Percentiles rank a stretch among this genome's conserved stretches.
phyloP scores from a whole-genome alignment of 1,284 basidiomycete species.

The Moniliophthora roreri region DNA sequence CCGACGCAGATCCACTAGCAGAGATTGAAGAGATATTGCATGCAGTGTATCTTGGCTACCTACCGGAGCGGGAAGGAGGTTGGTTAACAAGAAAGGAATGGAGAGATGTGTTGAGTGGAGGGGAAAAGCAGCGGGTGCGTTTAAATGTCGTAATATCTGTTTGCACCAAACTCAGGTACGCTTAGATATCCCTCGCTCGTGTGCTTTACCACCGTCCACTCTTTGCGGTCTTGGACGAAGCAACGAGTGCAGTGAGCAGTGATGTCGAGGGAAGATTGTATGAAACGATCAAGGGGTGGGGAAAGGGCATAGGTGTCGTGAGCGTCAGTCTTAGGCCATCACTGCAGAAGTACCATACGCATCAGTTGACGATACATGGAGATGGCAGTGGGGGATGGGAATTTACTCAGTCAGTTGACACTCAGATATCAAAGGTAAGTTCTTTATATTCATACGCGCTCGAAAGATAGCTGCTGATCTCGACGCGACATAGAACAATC shows the following conservation, averaged over 20 bases:
- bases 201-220: constrained; percentile 84
- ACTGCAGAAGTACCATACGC: neutral
- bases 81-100: constrained; percentile 92
- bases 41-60: constrained; percentile 82
- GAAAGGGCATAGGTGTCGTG: constrained; percentile 86
- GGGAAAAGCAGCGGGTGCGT: constrained; percentile 89
- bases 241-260: constrained; percentile 94
- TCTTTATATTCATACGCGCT: constrained; percentile 35
- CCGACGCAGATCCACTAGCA: neutral
- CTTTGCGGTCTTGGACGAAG: constrained; percentile 81
- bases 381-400: constrained; percentile 70
- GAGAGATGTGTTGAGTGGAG: constrained; percentile 92
- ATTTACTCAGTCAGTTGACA: neutral
- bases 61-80: constrained; percentile 88
- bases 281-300: constrained; percentile 88
- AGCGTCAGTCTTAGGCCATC: constrained; percentile 16
- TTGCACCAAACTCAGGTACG: constrained; percentile 1
- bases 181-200: constrained; percentile 83
- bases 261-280: constrained; percentile 98
- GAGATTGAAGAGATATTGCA: constrained; percentile 74
- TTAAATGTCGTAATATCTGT: neutral
- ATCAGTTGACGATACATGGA: constrained; percentile 34
- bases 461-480: constrained; percentile 72
- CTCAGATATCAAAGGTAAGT: neutral
- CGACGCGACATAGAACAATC: constrained; percentile 28